Conservation (phyloP, 2,329 filamentous ascomycete genomes). For the Aspergillus sp. region DNA sequence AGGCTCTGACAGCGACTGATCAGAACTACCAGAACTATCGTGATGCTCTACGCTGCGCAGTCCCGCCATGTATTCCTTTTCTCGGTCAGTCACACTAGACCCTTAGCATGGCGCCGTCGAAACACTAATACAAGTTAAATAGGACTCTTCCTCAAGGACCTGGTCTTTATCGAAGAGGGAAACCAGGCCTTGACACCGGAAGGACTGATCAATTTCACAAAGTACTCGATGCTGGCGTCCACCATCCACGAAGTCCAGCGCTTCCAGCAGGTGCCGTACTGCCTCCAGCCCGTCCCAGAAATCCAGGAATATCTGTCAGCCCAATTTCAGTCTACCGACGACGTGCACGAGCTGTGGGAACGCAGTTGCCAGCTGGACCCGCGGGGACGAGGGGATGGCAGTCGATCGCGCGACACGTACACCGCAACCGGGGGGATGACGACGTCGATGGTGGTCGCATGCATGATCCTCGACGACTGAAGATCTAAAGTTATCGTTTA, state of each 20-base stretch:
- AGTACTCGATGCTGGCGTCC: conserved; percentile 21
- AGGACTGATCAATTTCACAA: conserved; percentile 64
- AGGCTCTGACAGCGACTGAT: conserved; percentile 84
- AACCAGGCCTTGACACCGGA: conserved; percentile 92
- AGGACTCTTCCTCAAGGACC: conserved; percentile 91
- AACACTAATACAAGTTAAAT: background rate
- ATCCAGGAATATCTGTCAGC: conserved; percentile 75
- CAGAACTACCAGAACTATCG: conserved; percentile 68
- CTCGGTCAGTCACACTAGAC: conserved; percentile 63
- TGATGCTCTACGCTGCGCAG: conserved; percentile 79
- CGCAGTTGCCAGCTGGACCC: conserved; percentile 87
- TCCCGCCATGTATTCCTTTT: conserved; percentile 93
- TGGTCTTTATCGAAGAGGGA: conserved; percentile 95
- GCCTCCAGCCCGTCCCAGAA: conserved; percentile 78
- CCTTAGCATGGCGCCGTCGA: no score
- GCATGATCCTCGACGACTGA: conserved; percentile 1
- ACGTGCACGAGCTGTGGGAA: conserved; percentile 97
- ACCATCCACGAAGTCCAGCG: conserved; percentile 66
- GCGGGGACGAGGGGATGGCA: background rate
- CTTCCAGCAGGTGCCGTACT: conserved; percentile 90
- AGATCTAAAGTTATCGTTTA: no score
- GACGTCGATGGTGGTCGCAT: background rate
- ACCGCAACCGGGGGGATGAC: conserved; percentile 2
- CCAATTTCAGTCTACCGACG: conserved; percentile 86
- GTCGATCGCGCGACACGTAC: background rate